phyloP scores from a whole-genome alignment of 164 flowering plant species.

The Santalum album region DNA sequence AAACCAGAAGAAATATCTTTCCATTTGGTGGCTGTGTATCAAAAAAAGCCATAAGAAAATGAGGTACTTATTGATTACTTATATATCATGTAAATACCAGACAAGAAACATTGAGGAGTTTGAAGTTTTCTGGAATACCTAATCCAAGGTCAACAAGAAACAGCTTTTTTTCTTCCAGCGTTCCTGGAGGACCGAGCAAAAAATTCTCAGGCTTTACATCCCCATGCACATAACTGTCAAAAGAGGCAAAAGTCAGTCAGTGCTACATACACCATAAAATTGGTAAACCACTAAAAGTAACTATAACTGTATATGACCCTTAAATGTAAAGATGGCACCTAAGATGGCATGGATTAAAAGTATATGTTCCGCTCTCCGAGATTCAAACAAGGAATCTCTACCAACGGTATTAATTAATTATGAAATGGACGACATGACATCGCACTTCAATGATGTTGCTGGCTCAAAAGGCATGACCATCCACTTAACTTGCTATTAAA shows the following conservation, averaged over 20 bases:
- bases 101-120: too few relatives aligned
- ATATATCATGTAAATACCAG: too few relatives aligned
- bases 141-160: constrained; percentile 17
- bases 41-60: neutral
- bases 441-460: too few relatives aligned
- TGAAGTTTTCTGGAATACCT: too few relatives aligned
- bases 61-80: neutral
- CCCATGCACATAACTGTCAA: constrained; percentile 87
- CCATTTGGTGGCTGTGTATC: constrained; percentile 71
- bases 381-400: too few relatives aligned
- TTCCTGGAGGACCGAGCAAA: constrained; percentile 88
- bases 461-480: too few relatives aligned
- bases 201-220: constrained; percentile 98
- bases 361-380: too few relatives aligned
- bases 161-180: constrained; percentile 73
- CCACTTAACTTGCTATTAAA: too few relatives aligned
- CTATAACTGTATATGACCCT: neutral
- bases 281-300: neutral
- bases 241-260: neutral
- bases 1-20: constrained; percentile 59
- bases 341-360: neutral
- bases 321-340: neutral
- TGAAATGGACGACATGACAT: too few relatives aligned
- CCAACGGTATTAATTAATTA: too few relatives aligned
- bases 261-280: constrained; percentile 4